Evolutionary conservation across 192 early-diverging fungal genomes (phyloP).

Genomic region (Coemansia sp.): DNA sequence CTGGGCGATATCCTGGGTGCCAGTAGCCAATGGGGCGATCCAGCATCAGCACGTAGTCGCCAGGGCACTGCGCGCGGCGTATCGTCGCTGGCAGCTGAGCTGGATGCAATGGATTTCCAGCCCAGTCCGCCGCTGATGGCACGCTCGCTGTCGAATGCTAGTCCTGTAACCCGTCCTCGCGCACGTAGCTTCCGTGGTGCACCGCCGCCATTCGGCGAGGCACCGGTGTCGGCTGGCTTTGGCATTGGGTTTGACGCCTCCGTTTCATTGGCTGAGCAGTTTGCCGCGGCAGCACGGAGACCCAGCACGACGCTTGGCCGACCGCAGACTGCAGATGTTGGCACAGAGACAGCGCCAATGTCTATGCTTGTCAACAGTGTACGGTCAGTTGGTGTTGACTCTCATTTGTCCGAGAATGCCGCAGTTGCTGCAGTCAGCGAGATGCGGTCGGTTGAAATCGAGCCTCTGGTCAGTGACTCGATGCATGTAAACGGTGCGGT

Average conservation of each 20-base stretch:
- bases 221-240: slow-evolving; percentile 21
- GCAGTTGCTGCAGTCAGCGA: background rate
- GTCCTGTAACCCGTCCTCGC: slow-evolving; percentile 11
- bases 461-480: slow-evolving; percentile 10
- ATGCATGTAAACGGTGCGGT: slow-evolving; percentile 3
- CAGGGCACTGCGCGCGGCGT: slow-evolving; percentile 15
- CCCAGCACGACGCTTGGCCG: slow-evolving; percentile 12
- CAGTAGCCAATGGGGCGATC: slow-evolving; percentile 38
- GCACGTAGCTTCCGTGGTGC: slow-evolving; percentile 29
- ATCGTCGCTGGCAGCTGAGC: slow-evolving; percentile 34
- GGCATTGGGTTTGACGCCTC: slow-evolving; percentile 42
- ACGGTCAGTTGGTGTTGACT: slow-evolving; percentile 15
- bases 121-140: slow-evolving; percentile 13
- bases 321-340: slow-evolving; percentile 38
- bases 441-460: slow-evolving; percentile 17
- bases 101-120: slow-evolving; percentile 1
- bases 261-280: slow-evolving; percentile 41
- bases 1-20: slow-evolving; percentile 46
- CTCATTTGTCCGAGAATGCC: background rate
- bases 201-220: slow-evolving; percentile 35
- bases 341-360: slow-evolving; percentile 23
- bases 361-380: slow-evolving; percentile 4
- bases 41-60: slow-evolving; percentile 27
- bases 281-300: slow-evolving; percentile 25
- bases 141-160: slow-evolving; percentile 10